phyloP scores from a whole-genome alignment of 2,329 filamentous ascomycete genomes.

The Clonostachys sp. region DNA sequence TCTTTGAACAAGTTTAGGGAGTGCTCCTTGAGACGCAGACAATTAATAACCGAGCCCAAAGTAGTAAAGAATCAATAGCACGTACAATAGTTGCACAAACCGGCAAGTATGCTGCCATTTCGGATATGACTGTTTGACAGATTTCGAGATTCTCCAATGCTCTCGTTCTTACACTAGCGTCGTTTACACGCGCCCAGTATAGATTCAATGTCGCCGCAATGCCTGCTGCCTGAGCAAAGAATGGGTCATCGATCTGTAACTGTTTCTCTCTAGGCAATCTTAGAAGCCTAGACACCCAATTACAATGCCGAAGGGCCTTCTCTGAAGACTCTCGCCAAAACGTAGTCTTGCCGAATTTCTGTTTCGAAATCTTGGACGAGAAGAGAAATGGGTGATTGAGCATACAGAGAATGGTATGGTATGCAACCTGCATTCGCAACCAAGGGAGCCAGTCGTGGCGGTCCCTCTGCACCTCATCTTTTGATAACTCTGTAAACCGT shows the following conservation, averaged over 20 bases:
- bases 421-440: conserved; percentile 2
- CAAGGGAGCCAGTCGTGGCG: conserved; percentile 1
- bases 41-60: too few relatives aligned
- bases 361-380: background rate
- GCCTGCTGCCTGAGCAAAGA: conserved; percentile 2
- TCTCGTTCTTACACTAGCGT: background rate
- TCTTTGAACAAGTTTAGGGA: too few relatives aligned
- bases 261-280: conserved; percentile 1
- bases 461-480: background rate
- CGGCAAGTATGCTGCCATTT: background rate
- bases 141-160: conserved; percentile 1
- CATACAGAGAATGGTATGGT: conserved; percentile 2
- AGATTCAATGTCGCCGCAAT: conserved; percentile 3
- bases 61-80: too few relatives aligned
- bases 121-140: background rate
- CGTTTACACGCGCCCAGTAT: conserved; percentile 1
- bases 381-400: conserved; percentile 4
- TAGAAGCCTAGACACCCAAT: conserved; percentile 1
- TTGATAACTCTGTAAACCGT: background rate
- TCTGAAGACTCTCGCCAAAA: conserved; percentile 3
- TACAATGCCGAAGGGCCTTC: conserved; percentile 1
- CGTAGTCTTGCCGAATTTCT: background rate
- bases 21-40: too few relatives aligned
- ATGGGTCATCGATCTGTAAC: background rate
- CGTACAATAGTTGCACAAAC: background rate